Evolutionary conservation across 1,284 basidiomycete genomes (phyloP), one percentile per base, ranked within the genome.

Genomic region (Malassezia pachydermatis): DNA sequence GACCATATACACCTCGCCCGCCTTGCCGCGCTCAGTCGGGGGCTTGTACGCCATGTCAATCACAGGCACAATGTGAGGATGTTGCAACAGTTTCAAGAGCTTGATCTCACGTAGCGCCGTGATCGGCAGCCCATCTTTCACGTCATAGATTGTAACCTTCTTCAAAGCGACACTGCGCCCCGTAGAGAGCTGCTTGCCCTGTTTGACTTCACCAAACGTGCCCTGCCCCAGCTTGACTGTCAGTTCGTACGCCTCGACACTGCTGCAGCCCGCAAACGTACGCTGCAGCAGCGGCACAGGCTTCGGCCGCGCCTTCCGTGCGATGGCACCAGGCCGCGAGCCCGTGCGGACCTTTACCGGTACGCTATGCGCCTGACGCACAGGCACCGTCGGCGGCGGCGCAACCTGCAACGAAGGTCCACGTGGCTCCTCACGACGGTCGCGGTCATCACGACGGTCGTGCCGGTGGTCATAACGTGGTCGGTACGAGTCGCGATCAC

Each of bases 81-180:
- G 90, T 19, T 81, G 79, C 55, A 98, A 76, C 10, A 83, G 81
- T 72, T 96, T 98, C 45, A 99, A 76, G 48, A 96, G 87, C 72
- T 92, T 92, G 75, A 98, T 96, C 75, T 99, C 94, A n/a, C 94
- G 82, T 13, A 96, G 76, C 5, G 94, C 90, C 1, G 94, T 98
- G 28, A 96, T 86, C 2, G 89, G 88, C 74, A 94, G 85, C 43
- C 89, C 92, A 71, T 90, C 88, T 67, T 88, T 88, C 73, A 90
- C 86, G 59, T 89, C 88, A 72, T 96, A 89, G 79, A 96, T 88
- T 40, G 92, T 77, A 55, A 98, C 90, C 41, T 87, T 81, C 72
- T 99, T 99, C 39, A 98, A 75, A 2, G 92, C 92, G 6, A 98
- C 88, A 0, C 78, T 73, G 6, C 74, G 76, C 1, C 80, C 79